A percentile compares a stretch with the other conserved stretches of the same genome.
These are phyloP conservation scores for Fusarium buxicola DNA, from an alignment of 2,329 filamentous ascomycete species.

Conservation along the genomic window DNA sequence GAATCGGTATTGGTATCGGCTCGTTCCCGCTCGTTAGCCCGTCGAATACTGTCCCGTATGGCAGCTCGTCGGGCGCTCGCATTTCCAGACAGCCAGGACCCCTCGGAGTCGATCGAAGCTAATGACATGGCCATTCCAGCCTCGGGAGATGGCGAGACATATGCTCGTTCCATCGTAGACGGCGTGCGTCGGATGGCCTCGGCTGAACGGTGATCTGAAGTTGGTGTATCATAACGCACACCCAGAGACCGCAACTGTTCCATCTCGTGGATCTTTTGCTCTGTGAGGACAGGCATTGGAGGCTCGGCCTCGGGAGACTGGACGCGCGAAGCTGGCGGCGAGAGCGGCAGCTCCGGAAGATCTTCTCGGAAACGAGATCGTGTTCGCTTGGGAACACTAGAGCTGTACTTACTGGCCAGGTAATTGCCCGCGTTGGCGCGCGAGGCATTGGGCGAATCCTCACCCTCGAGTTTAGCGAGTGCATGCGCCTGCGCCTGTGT, in stretches of 20 bases:
- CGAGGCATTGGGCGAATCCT: conserved; percentile 42
- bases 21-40: conserved; percentile 47
- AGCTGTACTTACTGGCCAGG: conserved; percentile 50
- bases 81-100: conserved; percentile 91
- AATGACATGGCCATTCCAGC: conserved; percentile 84
- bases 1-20: conserved; percentile 54
- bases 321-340: conserved; percentile 84
- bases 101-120: conserved; percentile 95
- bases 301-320: conserved; percentile 78
- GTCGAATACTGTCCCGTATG: conserved; percentile 56
- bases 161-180: conserved; percentile 42
- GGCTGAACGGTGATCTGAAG: conserved; percentile 57
- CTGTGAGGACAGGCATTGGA: conserved; percentile 50
- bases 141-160: conserved; percentile 60
- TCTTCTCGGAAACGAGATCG: conserved; percentile 94
- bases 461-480: conserved; percentile 51
- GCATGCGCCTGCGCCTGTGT: conserved; percentile 50
- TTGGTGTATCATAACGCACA: conserved; percentile 59
- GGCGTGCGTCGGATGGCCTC: conserved; percentile 42
- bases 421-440: conserved; percentile 40
- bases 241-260: conserved; percentile 45
- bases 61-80: conserved; percentile 61
- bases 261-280: conserved; percentile 43
- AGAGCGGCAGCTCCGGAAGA: conserved; percentile 84
- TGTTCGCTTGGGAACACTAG: conserved; percentile 76